phyloP scores from a whole-genome alignment of 179 eudicot genomes.

The Nepenthes alata region DNA sequence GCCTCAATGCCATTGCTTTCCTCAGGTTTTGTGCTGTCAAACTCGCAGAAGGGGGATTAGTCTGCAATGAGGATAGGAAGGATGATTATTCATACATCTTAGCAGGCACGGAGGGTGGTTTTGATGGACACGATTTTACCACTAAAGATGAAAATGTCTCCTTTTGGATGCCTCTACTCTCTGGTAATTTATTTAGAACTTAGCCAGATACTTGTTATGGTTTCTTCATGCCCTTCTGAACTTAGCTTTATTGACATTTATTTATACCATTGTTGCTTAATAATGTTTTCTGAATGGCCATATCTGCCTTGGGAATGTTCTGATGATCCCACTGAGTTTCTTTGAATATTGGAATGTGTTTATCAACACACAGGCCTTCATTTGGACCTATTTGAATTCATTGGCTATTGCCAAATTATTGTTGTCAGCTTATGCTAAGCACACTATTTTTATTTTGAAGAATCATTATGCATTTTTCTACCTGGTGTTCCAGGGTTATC shows the following conservation, averaged over 20 bases:
- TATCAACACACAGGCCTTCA: no score
- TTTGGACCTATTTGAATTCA: no score
- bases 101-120: conserved; percentile 23
- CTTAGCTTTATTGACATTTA: no score
- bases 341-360: no score
- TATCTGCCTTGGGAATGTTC: no score
- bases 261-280: no score
- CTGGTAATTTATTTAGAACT: conserved; percentile 38
- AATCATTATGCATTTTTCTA: not conserved
- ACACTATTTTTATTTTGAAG: not conserved
- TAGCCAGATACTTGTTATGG: not conserved
- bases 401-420: not conserved
- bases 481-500: conserved; percentile 56
- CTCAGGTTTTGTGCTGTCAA: conserved; percentile 95
- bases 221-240: not conserved
- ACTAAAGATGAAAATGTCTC: conserved; percentile 56
- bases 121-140: conserved; percentile 31
- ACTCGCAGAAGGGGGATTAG: conserved; percentile 92
- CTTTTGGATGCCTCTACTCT: conserved; percentile 88
- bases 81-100: conserved; percentile 32
- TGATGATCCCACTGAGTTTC: no score
- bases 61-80: conserved; percentile 45
- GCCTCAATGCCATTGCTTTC: conserved; percentile 97
- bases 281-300: no score
- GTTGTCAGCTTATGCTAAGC: not conserved